phyloP scores from a whole-genome alignment of 257 asterid species.

The Primulina huaijiensis region DNA sequence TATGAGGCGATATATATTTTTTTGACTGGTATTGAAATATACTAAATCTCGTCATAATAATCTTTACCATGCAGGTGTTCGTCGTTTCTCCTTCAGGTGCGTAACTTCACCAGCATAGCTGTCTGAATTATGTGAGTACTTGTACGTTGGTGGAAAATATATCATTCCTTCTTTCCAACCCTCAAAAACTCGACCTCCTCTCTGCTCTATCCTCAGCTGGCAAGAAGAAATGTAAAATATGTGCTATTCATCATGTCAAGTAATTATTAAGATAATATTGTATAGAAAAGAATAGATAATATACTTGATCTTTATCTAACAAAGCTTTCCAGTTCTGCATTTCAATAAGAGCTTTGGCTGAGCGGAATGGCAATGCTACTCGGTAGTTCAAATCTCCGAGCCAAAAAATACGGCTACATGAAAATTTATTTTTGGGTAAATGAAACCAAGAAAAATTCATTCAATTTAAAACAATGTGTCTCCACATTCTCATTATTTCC shows the following conservation, averaged over 20 bases:
- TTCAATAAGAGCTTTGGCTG: slow-evolving; percentile 66
- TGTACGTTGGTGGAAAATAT: slow-evolving; percentile 95
- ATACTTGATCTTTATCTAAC: slow-evolving; percentile 62
- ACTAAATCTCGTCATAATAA: neutral
- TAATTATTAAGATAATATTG: too few relatives aligned
- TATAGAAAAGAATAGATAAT: neutral
- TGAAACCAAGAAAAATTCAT: neutral
- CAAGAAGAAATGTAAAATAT: slow-evolving; percentile 9
- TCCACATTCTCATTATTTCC: too few relatives aligned
- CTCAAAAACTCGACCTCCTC: slow-evolving; percentile 85
- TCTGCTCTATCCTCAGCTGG: slow-evolving; percentile 85
- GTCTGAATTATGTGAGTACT: slow-evolving; percentile 90
- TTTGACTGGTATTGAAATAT: neutral
- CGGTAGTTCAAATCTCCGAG: slow-evolving; percentile 73
- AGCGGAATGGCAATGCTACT: slow-evolving; percentile 51
- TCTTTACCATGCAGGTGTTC: slow-evolving; percentile 95
- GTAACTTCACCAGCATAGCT: slow-evolving; percentile 88
- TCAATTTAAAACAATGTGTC: too few relatives aligned
- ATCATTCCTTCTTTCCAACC: slow-evolving; percentile 98
- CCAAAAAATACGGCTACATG: slow-evolving; percentile 58
- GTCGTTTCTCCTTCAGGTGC: slow-evolving; percentile 92
- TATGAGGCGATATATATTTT: too few relatives aligned
- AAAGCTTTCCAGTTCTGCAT: slow-evolving; percentile 75
- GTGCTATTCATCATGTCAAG: too few relatives aligned
- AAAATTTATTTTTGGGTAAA: slow-evolving; percentile 3